Base-by-base conservation (phyloP, 768 basidiomycete genomes). In the Hysterangium stoloniferum region DNA sequence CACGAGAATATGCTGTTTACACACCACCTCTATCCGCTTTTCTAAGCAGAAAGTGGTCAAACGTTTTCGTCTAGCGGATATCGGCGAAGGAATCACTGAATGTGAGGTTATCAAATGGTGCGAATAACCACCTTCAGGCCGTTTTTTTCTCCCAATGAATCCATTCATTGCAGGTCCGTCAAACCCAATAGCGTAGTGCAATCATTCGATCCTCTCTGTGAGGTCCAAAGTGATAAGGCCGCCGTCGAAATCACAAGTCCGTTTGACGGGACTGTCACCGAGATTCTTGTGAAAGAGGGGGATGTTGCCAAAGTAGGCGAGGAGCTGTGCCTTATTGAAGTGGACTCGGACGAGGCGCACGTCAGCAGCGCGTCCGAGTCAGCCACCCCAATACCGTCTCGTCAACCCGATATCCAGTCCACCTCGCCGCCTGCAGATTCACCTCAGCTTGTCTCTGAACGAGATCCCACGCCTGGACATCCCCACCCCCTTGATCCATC, bases 241-340 rank as follows among this genome's bases (percentile, higher is more conserved):
- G 85, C 80, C 64, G 89, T 93, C 22, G 90, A 93, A 64, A 91
- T 94, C 49, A 93, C 90, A 2, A 84, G 83, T 51, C 90, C 90
- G 1, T 91, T 76, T 59, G 84, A 90, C 35, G 90, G 90, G 4
- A 68, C 80, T 28, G 69, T 93, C 41, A 80, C 75, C 54, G 75
- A 85, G 55, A 65, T 92, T 5, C 70, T 88, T 1, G 87, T 90
- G 15, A 67, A 81, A 56, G 87, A 89, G 61, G 90, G 90, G 17
- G 78, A 88, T 61, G 74, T 92, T 15, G 87, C 86, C 17, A 88
- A 88, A 60, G 90, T 92, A 15, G 89, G 91, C 28, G 68, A 75
- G 17, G 80, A 79, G 8, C 70, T 93, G 2, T 93, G 89, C 63
- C 3, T 52, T 17, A 50, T 62, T 62, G 41, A 63, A 63, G 20